Evolutionary conservation across 148 eudicot genomes (phyloP).

Genomic region (Amaranthus cruentus): DNA sequence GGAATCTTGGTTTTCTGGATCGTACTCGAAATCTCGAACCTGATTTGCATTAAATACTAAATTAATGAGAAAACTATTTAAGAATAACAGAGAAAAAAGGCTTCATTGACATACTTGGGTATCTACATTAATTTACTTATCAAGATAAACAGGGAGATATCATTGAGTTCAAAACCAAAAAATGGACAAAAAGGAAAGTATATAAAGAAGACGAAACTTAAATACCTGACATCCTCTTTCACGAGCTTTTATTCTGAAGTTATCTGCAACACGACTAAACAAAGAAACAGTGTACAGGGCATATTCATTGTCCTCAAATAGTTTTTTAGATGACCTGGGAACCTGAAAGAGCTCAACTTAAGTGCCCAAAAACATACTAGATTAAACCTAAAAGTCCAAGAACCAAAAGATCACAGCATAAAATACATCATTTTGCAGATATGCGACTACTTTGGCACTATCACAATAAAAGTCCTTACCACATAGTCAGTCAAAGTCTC

Average conservation of each 20-base stretch:
- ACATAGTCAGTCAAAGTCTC: constrained; percentile 89
- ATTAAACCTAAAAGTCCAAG: background rate
- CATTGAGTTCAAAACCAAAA: constrained; percentile 12
- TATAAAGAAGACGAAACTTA: background rate
- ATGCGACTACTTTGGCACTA: constrained; percentile 5
- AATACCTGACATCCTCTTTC: constrained; percentile 86
- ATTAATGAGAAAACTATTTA: constrained; percentile 9
- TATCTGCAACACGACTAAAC: constrained; percentile 84
- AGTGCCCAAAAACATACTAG: constrained; percentile 6
- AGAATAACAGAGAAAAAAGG: background rate
- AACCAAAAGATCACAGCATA: background rate
- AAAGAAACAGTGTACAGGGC: constrained; percentile 82
- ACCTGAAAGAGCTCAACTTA: constrained; percentile 53
- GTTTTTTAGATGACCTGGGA: constrained; percentile 91
- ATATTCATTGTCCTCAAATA: constrained; percentile 91
- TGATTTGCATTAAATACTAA: constrained; percentile 25
- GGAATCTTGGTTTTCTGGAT: constrained; percentile 74
- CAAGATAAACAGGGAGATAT: background rate
- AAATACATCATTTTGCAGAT: background rate
- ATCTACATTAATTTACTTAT: background rate
- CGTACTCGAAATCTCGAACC: constrained; percentile 89
- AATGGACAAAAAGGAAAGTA: constrained; percentile 1
- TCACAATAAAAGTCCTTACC: constrained; percentile 37
- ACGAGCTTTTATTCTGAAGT: constrained; percentile 78
- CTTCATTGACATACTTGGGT: background rate